Conservation (phyloP, 768 basidiomycete species). For the Serendipita vermifera region DNA sequence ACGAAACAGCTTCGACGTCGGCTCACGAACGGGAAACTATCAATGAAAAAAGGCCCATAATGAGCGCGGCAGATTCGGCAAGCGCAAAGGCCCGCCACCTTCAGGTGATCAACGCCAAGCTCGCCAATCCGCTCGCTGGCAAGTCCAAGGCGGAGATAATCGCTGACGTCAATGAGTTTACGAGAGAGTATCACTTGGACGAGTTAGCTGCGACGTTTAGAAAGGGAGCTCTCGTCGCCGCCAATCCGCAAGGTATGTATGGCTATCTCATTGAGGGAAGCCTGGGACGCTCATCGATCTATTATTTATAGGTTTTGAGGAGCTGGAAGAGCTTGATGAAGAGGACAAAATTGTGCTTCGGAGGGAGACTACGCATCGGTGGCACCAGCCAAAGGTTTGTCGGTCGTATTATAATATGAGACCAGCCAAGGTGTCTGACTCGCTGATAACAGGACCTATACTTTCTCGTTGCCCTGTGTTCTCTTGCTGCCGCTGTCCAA, state of each 20-base stretch:
- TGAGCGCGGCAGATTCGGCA: too few relatives aligned
- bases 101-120: conserved; percentile 25
- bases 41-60: too few relatives aligned
- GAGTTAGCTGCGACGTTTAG: conserved; percentile 19
- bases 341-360: conserved; percentile 14
- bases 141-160: conserved; percentile 49
- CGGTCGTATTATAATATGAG: conserved; percentile 18
- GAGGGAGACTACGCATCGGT: conserved; percentile 22
- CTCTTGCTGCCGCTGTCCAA: conserved; percentile 16
- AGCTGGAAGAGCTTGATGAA: conserved; percentile 16
- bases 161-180: conserved; percentile 48
- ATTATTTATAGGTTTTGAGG: conserved; percentile 17
- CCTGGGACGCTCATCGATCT: too few relatives aligned
- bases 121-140: conserved; percentile 47
- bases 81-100: background rate
- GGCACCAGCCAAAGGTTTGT: conserved; percentile 21
- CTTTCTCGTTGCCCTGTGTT: conserved; percentile 14
- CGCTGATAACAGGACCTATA: too few relatives aligned
- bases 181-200: conserved; percentile 29
- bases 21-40: too few relatives aligned
- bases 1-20: too few relatives aligned
- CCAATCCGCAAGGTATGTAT: conserved; percentile 15
- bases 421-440: background rate
- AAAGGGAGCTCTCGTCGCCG: conserved; percentile 23
- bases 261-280: background rate